Evolutionary conservation across 2,329 filamentous ascomycete genomes (phyloP).

Genomic region (Talaromyces piceae): DNA sequence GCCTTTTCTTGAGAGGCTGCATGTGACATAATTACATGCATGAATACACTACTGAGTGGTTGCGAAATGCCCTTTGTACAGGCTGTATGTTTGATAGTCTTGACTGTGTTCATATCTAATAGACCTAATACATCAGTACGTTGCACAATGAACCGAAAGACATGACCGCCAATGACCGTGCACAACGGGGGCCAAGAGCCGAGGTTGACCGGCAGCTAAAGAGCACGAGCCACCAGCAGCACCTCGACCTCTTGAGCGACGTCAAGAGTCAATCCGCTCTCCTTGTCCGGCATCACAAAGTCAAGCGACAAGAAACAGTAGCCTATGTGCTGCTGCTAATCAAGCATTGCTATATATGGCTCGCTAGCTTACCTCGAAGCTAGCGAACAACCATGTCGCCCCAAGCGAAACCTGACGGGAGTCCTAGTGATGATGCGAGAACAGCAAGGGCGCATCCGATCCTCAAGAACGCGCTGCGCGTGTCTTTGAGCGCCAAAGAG

Average conservation of each 20-base stretch:
- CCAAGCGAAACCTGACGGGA: background rate
- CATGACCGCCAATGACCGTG: too few species aligned
- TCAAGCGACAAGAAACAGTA: too few species aligned
- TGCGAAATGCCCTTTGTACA: background rate
- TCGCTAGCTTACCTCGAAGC: background rate
- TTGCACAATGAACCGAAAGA: background rate
- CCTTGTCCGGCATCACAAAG: background rate
- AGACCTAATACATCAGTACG: background rate
- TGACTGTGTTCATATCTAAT: too few species aligned
- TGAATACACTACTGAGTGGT: background rate
- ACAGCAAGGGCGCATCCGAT: constrained; percentile 53
- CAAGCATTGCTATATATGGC: background rate
- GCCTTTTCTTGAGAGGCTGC: background rate
- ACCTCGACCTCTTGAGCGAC: background rate
- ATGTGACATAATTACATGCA: background rate
- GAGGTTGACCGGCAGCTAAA: background rate
- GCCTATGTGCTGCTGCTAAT: background rate
- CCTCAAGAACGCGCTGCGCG: constrained; percentile 76
- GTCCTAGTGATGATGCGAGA: background rate
- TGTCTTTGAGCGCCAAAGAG: constrained; percentile 75
- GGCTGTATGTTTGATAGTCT: too few species aligned
- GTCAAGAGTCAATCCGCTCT: too few species aligned
- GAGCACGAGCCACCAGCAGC: background rate
- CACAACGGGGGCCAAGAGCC: background rate
- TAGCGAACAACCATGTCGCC: background rate